These are phyloP conservation scores for Erucastrum elatum DNA, from an alignment of 345 rosid species.

Conservation along the genomic window DNA sequence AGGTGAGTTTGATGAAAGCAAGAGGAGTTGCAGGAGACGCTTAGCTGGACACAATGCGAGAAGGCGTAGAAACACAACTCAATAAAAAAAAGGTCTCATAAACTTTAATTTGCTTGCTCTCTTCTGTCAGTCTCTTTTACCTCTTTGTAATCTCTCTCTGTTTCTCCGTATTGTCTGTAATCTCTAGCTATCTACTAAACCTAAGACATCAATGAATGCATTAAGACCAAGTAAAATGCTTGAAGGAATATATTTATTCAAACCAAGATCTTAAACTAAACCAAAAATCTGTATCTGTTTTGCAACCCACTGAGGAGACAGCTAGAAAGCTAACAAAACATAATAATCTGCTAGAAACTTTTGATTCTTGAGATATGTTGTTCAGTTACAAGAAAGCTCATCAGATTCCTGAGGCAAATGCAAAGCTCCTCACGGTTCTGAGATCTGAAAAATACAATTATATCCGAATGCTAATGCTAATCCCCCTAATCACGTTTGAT, in stretches of 20 bases:
- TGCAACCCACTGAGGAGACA: slow-evolving; percentile 3
- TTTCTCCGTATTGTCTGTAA: slow-evolving; percentile 28
- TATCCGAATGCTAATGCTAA: slow-evolving; percentile 14
- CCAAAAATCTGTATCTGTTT: slow-evolving; percentile 9
- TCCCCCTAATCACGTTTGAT: slow-evolving; percentile 48
- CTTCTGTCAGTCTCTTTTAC: slow-evolving; percentile 70
- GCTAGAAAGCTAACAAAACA: neutral
- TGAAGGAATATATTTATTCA: slow-evolving; percentile 5
- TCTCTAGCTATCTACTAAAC: slow-evolving; percentile 28
- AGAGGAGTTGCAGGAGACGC: slow-evolving; percentile 84
- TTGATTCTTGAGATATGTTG: slow-evolving; percentile 11
- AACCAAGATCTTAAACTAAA: neutral
- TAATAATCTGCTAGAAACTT: neutral
- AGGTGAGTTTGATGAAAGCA: slow-evolving; percentile 72
- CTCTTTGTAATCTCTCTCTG: neutral
- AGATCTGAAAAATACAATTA: slow-evolving; percentile 9
- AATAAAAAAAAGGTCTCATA: slow-evolving; percentile 38
- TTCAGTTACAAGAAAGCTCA: slow-evolving; percentile 17
- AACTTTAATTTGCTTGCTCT: slow-evolving; percentile 56
- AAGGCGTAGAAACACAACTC: slow-evolving; percentile 64
- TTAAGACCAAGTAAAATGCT: slow-evolving; percentile 11
- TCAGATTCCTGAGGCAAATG: slow-evolving; percentile 7
- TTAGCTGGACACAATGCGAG: slow-evolving; percentile 91
- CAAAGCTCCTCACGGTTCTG: slow-evolving; percentile 13
- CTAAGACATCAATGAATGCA: slow-evolving; percentile 12